Percentiles rank a stretch among this genome's conserved stretches.
Conservation (phyloP, 2,329 filamentous ascomycete genomes). For the Hymenotorrendiella dingleyae region DNA sequence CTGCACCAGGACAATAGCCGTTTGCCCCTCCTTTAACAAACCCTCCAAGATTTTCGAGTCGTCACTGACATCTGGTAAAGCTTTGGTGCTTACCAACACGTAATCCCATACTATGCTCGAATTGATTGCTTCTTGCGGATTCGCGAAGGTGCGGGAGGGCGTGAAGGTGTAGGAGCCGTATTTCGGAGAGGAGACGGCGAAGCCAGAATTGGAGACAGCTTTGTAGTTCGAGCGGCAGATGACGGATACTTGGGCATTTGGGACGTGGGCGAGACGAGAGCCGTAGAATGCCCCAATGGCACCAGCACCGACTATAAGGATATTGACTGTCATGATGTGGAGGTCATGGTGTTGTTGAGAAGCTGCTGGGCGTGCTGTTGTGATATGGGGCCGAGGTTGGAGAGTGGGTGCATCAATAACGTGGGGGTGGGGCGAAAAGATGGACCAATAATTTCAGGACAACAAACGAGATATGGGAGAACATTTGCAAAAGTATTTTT, state of each 20-base stretch:
- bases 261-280: slow-evolving; percentile 57
- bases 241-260: slow-evolving; percentile 53
- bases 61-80: slow-evolving; percentile 28
- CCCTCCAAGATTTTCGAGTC: slow-evolving; percentile 25
- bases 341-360: not conserved
- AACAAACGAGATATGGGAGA: too few species aligned
- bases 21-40: slow-evolving; percentile 21
- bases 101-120: slow-evolving; percentile 36
- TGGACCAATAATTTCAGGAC: too few species aligned
- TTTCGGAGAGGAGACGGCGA: slow-evolving; percentile 57
- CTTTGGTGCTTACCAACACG: slow-evolving; percentile 29
- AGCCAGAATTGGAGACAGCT: slow-evolving; percentile 54
- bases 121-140: slow-evolving; percentile 38
- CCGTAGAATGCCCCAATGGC: slow-evolving; percentile 70
- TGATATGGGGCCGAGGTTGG: not conserved
- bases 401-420: slow-evolving; percentile 24
- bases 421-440: not conserved
- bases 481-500: too few species aligned
- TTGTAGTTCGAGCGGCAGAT: slow-evolving; percentile 70
- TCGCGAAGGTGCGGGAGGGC: slow-evolving; percentile 57
- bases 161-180: slow-evolving; percentile 63
- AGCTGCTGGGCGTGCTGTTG: not conserved
- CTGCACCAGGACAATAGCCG: slow-evolving; percentile 27
- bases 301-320: slow-evolving; percentile 65
- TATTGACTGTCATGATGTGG: slow-evolving; percentile 33